Conservation (phyloP, 2,329 filamentous ascomycete species). For the Penicillium sp. region DNA sequence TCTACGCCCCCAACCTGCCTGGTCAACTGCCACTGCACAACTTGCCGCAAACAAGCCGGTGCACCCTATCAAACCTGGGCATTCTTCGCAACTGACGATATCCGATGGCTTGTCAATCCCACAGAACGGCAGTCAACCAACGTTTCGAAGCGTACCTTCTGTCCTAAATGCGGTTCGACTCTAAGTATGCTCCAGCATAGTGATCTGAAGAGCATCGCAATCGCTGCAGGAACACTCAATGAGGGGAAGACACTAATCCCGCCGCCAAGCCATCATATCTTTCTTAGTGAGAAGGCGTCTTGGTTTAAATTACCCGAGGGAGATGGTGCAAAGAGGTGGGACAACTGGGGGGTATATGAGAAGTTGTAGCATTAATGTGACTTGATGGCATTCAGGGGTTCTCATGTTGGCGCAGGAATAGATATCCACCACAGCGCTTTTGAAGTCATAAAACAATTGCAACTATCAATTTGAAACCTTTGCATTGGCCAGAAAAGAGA, state of each 20-base stretch:
- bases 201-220: slow-evolving; percentile 28
- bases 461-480: not conserved
- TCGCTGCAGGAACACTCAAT: slow-evolving; percentile 45
- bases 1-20: slow-evolving; percentile 35
- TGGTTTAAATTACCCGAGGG: slow-evolving; percentile 39
- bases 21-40: slow-evolving; percentile 48
- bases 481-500: not conserved
- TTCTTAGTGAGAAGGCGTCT: slow-evolving; percentile 40
- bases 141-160: slow-evolving; percentile 45
- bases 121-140: slow-evolving; percentile 38
- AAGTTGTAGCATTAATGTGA: not conserved
- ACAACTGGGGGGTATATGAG: slow-evolving; percentile 15
- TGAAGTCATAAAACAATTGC: not conserved
- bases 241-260: slow-evolving; percentile 29
- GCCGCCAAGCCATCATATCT: slow-evolving; percentile 42
- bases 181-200: slow-evolving; percentile 45
- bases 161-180: slow-evolving; percentile 47
- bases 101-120: slow-evolving; percentile 36
- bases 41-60: slow-evolving; percentile 50
- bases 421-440: not conserved
- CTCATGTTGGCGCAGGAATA: not conserved
- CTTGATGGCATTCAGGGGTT: not conserved
- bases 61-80: slow-evolving; percentile 47
- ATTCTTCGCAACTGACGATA: slow-evolving; percentile 31
- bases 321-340: slow-evolving; percentile 33